Percentiles rank a stretch among this genome's conserved stretches.
Conservation (phyloP, 1,284 basidiomycete species). For the Trametes pubescens region DNA sequence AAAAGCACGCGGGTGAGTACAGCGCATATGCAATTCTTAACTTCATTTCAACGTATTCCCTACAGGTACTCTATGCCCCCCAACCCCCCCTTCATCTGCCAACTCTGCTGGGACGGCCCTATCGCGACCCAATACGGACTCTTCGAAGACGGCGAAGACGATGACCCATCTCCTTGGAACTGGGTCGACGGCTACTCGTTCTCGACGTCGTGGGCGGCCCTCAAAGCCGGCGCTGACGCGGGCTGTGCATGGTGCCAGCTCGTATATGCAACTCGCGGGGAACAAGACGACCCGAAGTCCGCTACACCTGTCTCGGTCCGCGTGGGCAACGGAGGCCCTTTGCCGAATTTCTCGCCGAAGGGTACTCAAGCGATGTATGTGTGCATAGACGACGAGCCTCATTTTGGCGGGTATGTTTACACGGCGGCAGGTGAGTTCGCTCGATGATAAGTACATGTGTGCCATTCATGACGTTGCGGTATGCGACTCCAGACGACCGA, state of each 20-base stretch:
- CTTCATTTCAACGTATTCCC: no score
- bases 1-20: no score
- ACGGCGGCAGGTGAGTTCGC: not conserved
- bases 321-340: not conserved
- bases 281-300: not conserved
- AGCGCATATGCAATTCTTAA: no score
- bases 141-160: not conserved
- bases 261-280: not conserved
- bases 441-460: no score
- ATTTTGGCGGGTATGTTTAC: not conserved
- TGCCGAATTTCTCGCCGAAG: not conserved
- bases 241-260: slow-evolving; percentile 1
- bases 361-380: not conserved
- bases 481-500: slow-evolving; percentile 6
- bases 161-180: no score
- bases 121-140: not conserved
- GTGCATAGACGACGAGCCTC: not conserved
- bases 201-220: not conserved
- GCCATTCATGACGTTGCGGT: no score
- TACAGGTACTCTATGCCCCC: not conserved
- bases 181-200: not conserved
- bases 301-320: not conserved
- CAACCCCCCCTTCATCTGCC: not conserved
- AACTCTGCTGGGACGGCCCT: not conserved
- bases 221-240: not conserved